A percentile compares a stretch with the other conserved stretches of the same genome.
phyloP scores from a whole-genome alignment of 495 filamentous ascomycete genomes.

The Xylaria intraflava region DNA sequence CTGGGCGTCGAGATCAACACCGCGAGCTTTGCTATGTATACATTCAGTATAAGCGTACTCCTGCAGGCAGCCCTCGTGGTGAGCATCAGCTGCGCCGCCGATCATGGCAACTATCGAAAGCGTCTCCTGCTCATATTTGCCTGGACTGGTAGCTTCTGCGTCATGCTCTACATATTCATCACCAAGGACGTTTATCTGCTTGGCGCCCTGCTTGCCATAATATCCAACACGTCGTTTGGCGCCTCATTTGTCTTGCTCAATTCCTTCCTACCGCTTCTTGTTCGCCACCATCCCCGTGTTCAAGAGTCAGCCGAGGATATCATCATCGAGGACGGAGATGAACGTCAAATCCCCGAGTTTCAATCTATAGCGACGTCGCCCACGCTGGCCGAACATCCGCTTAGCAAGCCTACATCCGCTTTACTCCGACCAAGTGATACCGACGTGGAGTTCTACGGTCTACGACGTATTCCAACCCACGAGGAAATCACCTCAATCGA shows the following conservation, averaged over 20 bases:
- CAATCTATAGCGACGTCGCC: conserved; percentile 21
- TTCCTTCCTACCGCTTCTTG: conserved; percentile 74
- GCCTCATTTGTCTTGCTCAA: conserved; percentile 82
- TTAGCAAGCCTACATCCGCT: conserved; percentile 40
- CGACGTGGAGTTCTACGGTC: conserved; percentile 26
- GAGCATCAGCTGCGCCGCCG: conserved; percentile 91
- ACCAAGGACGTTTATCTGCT: conserved; percentile 67
- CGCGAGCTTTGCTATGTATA: conserved; percentile 97
- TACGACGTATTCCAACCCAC: conserved; percentile 29
- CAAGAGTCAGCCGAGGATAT: conserved; percentile 24
- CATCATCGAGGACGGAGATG: conserved; percentile 21
- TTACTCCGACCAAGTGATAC: conserved; percentile 27
- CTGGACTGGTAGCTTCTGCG: conserved; percentile 68
- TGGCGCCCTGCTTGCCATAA: conserved; percentile 73
- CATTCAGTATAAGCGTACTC: conserved; percentile 85
- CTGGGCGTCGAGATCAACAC: conserved; percentile 87
- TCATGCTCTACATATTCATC: conserved; percentile 84
- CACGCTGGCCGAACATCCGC: conserved; percentile 19
- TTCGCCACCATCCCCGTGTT: conserved; percentile 64
- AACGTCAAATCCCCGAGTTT: conserved; percentile 6
- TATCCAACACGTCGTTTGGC: conserved; percentile 86
- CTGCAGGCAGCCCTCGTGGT: conserved; percentile 86
- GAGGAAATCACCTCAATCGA: conserved; percentile 54
- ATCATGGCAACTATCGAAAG: conserved; percentile 92
- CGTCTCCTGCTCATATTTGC: conserved; percentile 76